phyloP scores from a whole-genome alignment of 2,329 filamentous ascomycete genomes.

The Orbilia javanica region DNA sequence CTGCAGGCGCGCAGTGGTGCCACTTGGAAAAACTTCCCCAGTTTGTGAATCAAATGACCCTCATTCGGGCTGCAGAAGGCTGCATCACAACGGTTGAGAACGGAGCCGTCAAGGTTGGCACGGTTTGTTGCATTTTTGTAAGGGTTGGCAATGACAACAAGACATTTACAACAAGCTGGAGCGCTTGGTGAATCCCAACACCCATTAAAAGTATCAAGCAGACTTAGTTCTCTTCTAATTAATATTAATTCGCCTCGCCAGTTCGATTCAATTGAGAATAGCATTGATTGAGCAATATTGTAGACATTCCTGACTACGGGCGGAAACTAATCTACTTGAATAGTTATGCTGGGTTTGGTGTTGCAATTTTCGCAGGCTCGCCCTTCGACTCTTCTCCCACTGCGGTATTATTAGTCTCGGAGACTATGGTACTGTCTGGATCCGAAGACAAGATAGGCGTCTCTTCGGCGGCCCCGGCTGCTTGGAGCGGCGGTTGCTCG shows the following conservation, averaged over 20 bases:
- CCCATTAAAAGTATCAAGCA: neutral
- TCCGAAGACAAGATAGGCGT: slow-evolving; percentile 16
- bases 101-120: neutral
- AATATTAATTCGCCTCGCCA: neutral
- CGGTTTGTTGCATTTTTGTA: slow-evolving; percentile 13
- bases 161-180: too few species aligned
- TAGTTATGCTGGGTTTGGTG: neutral
- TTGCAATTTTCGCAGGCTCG: neutral
- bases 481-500: neutral
- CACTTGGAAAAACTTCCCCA: slow-evolving; percentile 13
- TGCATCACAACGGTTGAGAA: slow-evolving; percentile 10
- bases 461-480: neutral
- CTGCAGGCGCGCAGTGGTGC: slow-evolving; percentile 13
- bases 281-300: neutral
- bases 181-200: neutral
- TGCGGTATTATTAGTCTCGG: too few species aligned
- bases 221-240: too few species aligned
- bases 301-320: too few species aligned
- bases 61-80: slow-evolving; percentile 6
- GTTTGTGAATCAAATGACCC: slow-evolving; percentile 20
- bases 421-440: neutral
- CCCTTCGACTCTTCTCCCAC: neutral
- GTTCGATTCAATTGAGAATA: neutral
- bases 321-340: too few species aligned
- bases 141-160: slow-evolving; percentile 5